Evolutionary conservation across 1,284 basidiomycete species (phyloP).

Genomic region (Ustilago trichophora): DNA sequence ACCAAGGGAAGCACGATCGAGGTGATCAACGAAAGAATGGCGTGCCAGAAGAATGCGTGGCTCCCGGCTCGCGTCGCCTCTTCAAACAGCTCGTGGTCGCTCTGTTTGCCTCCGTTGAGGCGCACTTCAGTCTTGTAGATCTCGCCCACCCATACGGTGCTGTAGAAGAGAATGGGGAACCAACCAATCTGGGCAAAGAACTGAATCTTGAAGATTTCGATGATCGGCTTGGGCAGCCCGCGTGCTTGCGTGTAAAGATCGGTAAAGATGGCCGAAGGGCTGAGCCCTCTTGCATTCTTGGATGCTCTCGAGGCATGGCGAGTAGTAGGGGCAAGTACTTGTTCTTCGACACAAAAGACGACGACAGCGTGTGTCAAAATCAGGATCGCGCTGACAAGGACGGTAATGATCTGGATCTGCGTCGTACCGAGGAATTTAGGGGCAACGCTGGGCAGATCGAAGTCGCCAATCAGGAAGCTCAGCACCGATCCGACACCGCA

Average conservation of each 20-base stretch:
- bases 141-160: conserved; percentile 59
- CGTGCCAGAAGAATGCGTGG: conserved; percentile 80
- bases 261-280: conserved; percentile 2
- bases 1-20: conserved; percentile 80
- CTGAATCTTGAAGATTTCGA: conserved; percentile 56
- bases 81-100: conserved; percentile 46
- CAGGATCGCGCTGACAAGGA: conserved; percentile 43
- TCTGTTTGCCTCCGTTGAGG: conserved; percentile 32
- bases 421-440: conserved; percentile 34
- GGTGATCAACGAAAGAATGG: conserved; percentile 76
- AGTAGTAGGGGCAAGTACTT: conserved; percentile 19
- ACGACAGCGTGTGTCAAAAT: conserved; percentile 50
- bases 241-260: conserved; percentile 42
- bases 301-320: background rate
- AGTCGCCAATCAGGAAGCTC: conserved; percentile 61
- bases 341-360: conserved; percentile 41
- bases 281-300: conserved; percentile 2
- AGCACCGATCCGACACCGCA: conserved; percentile 55
- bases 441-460: conserved; percentile 44
- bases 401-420: conserved; percentile 49
- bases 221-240: conserved; percentile 41
- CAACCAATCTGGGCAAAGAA: conserved; percentile 62
- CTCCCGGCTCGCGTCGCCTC: conserved; percentile 84
- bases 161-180: conserved; percentile 61
- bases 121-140: conserved; percentile 51